Base-by-base conservation (phyloP, 2,329 filamentous ascomycete species). In the Penicillium sp. region DNA sequence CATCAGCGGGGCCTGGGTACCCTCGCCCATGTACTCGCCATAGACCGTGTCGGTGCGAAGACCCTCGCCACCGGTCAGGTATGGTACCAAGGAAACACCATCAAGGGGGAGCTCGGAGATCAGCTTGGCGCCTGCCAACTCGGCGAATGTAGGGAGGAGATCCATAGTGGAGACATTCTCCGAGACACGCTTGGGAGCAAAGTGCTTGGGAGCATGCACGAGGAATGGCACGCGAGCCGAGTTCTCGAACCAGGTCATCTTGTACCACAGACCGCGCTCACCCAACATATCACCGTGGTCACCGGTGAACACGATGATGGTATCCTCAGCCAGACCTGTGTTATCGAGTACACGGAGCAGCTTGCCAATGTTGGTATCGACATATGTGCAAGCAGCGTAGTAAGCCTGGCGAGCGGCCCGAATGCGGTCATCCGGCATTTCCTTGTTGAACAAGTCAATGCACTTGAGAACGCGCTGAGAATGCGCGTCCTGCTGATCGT, bases 221-320 rank as follows among this genome's bases (percentile, higher is more conserved):
- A 97, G 80, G 70, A 97, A 86, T 1, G 92, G 92, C 21, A 97
- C 92, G 27, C 92, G 88, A 43, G 91, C 90, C 11, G 91, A 96
- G 39, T 88, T 88, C 81, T 97, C 92, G 67, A 92, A 96, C 83
- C 94, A 97, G 69, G 86, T 91, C 92, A 97, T 97, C 82, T 97
- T 97, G 80, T 96, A 84, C 92, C 92, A 97, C 44, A 97, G 79
- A 5, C 89, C 89, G 49, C 91, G 87, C 79, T 97, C 92, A 55
- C 92, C 92, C 7, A 97, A 83, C 92, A 97, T 97, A 74, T 97
- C 92, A 52, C 92, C 92, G 68, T 97, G 92, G 71, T 97, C 92
- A 42, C 92, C 92, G 54, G 88, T 92, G 76, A 97, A 97, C 61
- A 97, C 86, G 65, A 97, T 81, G 64, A 96, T 92, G 11, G 92